Base-by-base conservation (phyloP, 768 basidiomycete genomes). In the Pulveroboletus sp. region DNA sequence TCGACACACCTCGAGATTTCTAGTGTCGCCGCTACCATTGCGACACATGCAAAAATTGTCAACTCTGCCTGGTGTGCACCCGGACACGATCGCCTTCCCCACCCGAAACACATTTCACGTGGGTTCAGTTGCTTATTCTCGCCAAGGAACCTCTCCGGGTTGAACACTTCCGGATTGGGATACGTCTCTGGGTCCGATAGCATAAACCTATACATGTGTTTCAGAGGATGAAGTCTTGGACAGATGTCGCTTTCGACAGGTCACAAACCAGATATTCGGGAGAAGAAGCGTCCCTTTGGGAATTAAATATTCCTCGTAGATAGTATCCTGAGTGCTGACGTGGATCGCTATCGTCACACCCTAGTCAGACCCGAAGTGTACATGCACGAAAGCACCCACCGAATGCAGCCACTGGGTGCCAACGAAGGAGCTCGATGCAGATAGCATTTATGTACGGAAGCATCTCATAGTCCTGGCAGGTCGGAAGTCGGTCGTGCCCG, bases 231-330 rank as follows among this genome's bases (percentile, higher is more conserved):
- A 27, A 15, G 7, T 36, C 0, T 39, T 7, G 30, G 5, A 27
- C 15, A 4, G 15, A 14, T 14, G 12, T 18, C 6, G 10, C 35
- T 10, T 12, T n/a, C 24, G 8, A 3, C 2, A 12, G 1, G 11
- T 2, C 39, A 56, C 51, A 2, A 3, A 61, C 62, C 57, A 58
- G 3, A 41, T n/a, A 3, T 54, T 61, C 31, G 31, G 10, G 3
- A 32, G 31, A 32, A 32, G 31, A 32, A 32, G 12, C 12, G 31
- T 32, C 31, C 4, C 64, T 30, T 66, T 59, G 1, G 64, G 54
- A 2, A 64, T 66, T 0, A 55, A 15, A 30, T 62, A 55, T 2
- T 57, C 62, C 1, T 58, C 24, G 12, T 55, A 52, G 43, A 46
- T 36, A 1, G 4, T 18, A 2, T 46, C 48, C 5, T 49, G 27